These are phyloP conservation scores for Myxozyma sirexii DNA, from an alignment of 805 yeast species.

Conservation along the genomic window DNA sequence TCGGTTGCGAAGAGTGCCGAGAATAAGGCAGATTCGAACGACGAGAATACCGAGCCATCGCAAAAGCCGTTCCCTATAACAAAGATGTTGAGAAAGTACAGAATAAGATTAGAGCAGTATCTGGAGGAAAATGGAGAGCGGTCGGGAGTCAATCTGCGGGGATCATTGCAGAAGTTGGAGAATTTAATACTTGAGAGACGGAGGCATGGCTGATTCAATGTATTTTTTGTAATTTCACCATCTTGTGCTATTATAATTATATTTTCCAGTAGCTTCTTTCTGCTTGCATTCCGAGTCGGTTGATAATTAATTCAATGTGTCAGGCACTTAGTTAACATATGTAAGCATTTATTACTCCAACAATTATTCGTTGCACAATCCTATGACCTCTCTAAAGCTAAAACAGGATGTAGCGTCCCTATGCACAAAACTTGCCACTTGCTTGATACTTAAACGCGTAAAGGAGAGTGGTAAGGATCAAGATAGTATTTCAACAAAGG, in stretches of 20 bases:
- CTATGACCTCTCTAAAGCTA: neutral
- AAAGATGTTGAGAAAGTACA: constrained; percentile 42
- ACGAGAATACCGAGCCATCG: constrained; percentile 12
- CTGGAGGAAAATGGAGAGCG: constrained; percentile 40
- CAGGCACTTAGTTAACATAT: no score
- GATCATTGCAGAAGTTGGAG: constrained; percentile 32
- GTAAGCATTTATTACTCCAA: neutral
- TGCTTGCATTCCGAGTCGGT: no score
- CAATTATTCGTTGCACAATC: neutral
- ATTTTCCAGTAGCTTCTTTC: no score
- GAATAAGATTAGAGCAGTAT: constrained; percentile 50
- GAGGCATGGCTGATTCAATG: neutral
- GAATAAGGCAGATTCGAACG: neutral
- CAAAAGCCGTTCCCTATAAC: constrained; percentile 48
- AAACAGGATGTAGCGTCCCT: neutral
- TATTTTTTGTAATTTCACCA: neutral
- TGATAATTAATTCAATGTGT: no score
- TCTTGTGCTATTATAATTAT: no score
- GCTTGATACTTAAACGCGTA: neutral
- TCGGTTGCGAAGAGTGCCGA: constrained; percentile 45
- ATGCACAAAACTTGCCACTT: neutral
- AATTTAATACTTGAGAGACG: constrained; percentile 6
- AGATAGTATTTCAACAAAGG: neutral
- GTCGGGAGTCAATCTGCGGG: constrained; percentile 34
- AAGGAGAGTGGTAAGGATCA: neutral